Evolutionary conservation across 2,329 filamentous ascomycete species (phyloP).

Genomic region (Bipolaris oryzae): DNA sequence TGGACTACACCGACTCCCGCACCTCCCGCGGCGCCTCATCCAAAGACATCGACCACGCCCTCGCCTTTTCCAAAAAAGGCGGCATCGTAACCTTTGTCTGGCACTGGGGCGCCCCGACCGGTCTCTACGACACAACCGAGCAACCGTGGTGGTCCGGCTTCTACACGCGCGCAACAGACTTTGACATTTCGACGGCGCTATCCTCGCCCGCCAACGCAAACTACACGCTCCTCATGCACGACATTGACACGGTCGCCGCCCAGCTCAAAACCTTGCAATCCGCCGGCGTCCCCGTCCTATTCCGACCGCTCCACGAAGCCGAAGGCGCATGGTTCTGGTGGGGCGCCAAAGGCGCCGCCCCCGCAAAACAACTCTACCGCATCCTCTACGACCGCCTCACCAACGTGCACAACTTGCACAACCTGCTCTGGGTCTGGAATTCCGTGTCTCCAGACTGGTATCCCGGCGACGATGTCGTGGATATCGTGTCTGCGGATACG

Average conservation of each 20-base stretch:
- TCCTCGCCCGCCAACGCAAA: constrained; percentile 51
- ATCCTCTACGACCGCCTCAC: constrained; percentile 56
- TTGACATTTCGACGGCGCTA: constrained; percentile 54
- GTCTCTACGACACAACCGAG: constrained; percentile 55
- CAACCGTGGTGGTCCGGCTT: constrained; percentile 59
- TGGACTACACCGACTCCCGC: constrained; percentile 58
- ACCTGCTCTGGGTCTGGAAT: constrained; percentile 61
- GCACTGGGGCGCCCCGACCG: constrained; percentile 58
- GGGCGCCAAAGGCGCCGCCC: constrained; percentile 56
- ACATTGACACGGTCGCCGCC: constrained; percentile 57
- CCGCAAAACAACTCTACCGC: constrained; percentile 53
- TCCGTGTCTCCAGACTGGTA: constrained; percentile 55
- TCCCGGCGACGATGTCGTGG: constrained; percentile 54
- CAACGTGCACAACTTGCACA: constrained; percentile 53
- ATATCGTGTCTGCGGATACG: constrained; percentile 56
- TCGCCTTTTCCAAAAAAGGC: constrained; percentile 51
- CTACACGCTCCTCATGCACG: constrained; percentile 55
- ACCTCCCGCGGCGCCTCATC: constrained; percentile 52
- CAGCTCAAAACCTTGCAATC: constrained; percentile 54
- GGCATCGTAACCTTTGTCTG: constrained; percentile 57
- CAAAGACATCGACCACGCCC: constrained; percentile 56
- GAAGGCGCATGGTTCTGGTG: constrained; percentile 62
- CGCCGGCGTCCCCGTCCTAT: constrained; percentile 56
- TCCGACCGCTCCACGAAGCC: constrained; percentile 58
- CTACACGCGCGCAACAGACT: constrained; percentile 58